Conservation (phyloP, 2,329 filamentous ascomycete genomes). For the Cladophialophora bantiana region DNA sequence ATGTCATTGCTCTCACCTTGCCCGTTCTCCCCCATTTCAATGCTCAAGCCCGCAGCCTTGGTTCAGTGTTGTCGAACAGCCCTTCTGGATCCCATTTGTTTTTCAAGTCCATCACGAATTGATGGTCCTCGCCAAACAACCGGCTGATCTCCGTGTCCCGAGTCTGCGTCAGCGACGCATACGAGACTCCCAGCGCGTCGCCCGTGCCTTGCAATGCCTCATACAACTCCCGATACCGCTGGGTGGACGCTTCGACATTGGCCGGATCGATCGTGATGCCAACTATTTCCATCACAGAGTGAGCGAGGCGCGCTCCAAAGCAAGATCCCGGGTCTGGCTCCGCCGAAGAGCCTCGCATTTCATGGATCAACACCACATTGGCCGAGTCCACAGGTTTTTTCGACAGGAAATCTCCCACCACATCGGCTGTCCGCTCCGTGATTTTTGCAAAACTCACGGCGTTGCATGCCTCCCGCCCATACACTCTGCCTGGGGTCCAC, state of each 20-base stretch:
- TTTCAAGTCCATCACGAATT: slow-evolving; percentile 24
- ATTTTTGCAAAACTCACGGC: slow-evolving; percentile 9
- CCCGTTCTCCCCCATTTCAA: neutral
- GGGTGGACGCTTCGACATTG: slow-evolving; percentile 1
- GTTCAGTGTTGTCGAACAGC: slow-evolving; percentile 15
- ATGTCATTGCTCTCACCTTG: too few species aligned
- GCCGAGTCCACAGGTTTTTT: slow-evolving; percentile 6
- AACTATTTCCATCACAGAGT: slow-evolving; percentile 11
- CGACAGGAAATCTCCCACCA: slow-evolving; percentile 15
- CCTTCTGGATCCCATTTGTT: slow-evolving; percentile 19
- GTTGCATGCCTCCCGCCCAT: slow-evolving; percentile 10
- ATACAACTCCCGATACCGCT: slow-evolving; percentile 9
- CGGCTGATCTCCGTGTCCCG: slow-evolving; percentile 11
- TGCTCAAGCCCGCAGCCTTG: slow-evolving; percentile 11
- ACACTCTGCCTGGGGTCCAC: neutral
- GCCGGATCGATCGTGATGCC: slow-evolving; percentile 1
- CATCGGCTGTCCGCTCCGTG: slow-evolving; percentile 3
- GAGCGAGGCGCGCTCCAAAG: slow-evolving; percentile 12
- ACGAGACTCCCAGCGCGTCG: slow-evolving; percentile 8
- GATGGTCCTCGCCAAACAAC: slow-evolving; percentile 8
- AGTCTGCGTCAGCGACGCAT: slow-evolving; percentile 18
- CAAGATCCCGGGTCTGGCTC: slow-evolving; percentile 16
- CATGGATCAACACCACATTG: slow-evolving; percentile 18
- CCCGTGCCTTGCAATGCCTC: slow-evolving; percentile 12
- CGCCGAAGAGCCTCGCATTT: slow-evolving; percentile 15